A percentile compares a stretch with the other conserved stretches of the same genome.
These are phyloP conservation scores for Clonostachys sp. DNA, from an alignment of 2,329 filamentous ascomycete species.

Conservation along the genomic window DNA sequence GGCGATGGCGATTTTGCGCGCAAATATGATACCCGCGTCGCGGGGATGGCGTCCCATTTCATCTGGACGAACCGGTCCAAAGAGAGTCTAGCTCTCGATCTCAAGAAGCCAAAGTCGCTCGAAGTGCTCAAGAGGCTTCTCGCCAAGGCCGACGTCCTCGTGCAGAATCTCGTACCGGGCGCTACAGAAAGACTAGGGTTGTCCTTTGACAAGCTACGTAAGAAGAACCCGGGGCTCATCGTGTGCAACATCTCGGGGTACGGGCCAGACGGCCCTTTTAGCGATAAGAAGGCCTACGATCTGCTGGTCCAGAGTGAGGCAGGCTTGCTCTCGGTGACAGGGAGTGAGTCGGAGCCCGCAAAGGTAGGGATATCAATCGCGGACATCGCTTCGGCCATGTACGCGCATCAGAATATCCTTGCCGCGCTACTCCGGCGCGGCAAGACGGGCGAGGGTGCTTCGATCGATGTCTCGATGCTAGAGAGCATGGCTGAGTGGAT, in stretches of 20 bases:
- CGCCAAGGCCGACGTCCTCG: slow-evolving; percentile 40
- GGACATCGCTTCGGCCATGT: slow-evolving; percentile 48
- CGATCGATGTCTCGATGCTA: slow-evolving; percentile 53
- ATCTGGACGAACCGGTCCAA: slow-evolving; percentile 51
- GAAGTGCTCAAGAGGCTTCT: slow-evolving; percentile 34
- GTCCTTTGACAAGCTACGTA: slow-evolving; percentile 34
- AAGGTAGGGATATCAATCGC: slow-evolving; percentile 52
- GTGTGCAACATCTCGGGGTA: slow-evolving; percentile 51
- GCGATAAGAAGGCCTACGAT: slow-evolving; percentile 51
- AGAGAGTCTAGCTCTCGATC: slow-evolving; percentile 43
- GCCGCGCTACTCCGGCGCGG: slow-evolving; percentile 41
- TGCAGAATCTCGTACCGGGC: slow-evolving; percentile 48
- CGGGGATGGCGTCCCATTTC: slow-evolving; percentile 46
- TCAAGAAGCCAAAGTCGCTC: slow-evolving; percentile 38
- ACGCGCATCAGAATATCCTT: slow-evolving; percentile 45
- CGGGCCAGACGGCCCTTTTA: slow-evolving; percentile 43
- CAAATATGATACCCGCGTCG: slow-evolving; percentile 42
- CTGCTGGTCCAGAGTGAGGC: slow-evolving; percentile 50
- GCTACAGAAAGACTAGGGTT: slow-evolving; percentile 41
- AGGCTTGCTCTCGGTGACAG: slow-evolving; percentile 45
- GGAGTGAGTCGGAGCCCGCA: slow-evolving; percentile 32
- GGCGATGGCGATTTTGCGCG: slow-evolving; percentile 47
- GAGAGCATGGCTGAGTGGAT: slow-evolving; percentile 57
- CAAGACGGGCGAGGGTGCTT: slow-evolving; percentile 41
- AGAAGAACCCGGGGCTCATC: slow-evolving; percentile 36